Evolutionary conservation across 2,329 filamentous ascomycete genomes (phyloP), one percentile per base, ranked within the genome.

Genomic region (Annulohypoxylon truncatum): DNA sequence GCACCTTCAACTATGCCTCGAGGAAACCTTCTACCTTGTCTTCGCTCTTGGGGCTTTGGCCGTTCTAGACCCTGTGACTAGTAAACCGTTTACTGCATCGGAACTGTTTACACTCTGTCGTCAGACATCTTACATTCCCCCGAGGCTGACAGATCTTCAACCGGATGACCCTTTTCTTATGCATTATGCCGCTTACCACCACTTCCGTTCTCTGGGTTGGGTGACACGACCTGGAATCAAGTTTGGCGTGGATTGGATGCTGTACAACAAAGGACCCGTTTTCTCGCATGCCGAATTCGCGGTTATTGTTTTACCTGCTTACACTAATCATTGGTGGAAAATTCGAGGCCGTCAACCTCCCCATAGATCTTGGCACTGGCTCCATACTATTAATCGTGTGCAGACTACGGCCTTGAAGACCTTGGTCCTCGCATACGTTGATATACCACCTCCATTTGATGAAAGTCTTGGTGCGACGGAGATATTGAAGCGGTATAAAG

Each of bases 261-360:
- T 99, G 6, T 99, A 99, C 80, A 90, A 93, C 61, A 90, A 94
- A 18, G 96, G 96, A 0, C 96, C 96, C 0, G 95, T 96, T 0
- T 98, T 99, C 77, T 90, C 93, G 20, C 96, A 99, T 76, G 96
- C 96, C 20, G 94, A 98, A 75, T 99, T 97, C 76, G 94, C 93
- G 0, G 81, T 97, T 44, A 84, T 95, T 22, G 88, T 99, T 40
- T 77, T 98, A 2, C 95, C 96, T 0, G 90, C 93, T 0, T 98
- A 96, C 76, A 89, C 85, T 0, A 83, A 96, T 75, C 76, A 87
- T 0, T 89, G 90, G 74, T 97, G 94, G 94, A 84, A 85, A 68
- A 80, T 83, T 0, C 78, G 85, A 48, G 85, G 85, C 2, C 85
- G 86, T 44, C 76, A 81, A 52, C 73, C 82, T 52, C 81, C 83